phyloP scores from a whole-genome alignment of 331 rosid species.

The Pyracantha coccinea region DNA sequence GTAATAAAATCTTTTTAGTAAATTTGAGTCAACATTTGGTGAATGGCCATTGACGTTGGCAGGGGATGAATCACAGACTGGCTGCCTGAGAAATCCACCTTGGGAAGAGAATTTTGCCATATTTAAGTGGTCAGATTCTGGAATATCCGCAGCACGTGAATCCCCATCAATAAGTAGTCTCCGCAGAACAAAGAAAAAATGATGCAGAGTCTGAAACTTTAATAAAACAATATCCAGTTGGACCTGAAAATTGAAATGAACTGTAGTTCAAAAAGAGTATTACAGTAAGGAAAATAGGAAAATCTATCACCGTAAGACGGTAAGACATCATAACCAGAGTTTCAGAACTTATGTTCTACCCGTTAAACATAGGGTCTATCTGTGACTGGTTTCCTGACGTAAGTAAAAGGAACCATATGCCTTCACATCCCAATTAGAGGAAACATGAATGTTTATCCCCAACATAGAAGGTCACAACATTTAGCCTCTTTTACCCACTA shows the following conservation, averaged over 20 bases:
- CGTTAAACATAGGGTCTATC: neutral
- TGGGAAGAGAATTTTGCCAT: slow-evolving; percentile 44
- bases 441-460: neutral
- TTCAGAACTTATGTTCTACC: neutral
- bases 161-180: slow-evolving; percentile 67
- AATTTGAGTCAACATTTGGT: slow-evolving; percentile 28
- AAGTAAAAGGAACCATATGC: neutral
- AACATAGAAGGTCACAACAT: neutral
- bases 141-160: slow-evolving; percentile 21
- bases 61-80: slow-evolving; percentile 39
- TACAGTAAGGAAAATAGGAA: neutral
- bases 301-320: neutral
- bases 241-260: slow-evolving; percentile 43
- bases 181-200: slow-evolving; percentile 84
- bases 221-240: slow-evolving; percentile 58
- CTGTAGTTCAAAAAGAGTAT: neutral
- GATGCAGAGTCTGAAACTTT: slow-evolving; percentile 71
- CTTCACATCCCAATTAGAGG: neutral
- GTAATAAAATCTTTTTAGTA: slow-evolving; percentile 39
- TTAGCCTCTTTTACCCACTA: neutral
- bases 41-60: slow-evolving; percentile 24
- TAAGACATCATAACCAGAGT: neutral
- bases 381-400: neutral
- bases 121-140: slow-evolving; percentile 24
- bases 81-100: slow-evolving; percentile 92